Conservation (phyloP, 495 filamentous ascomycete genomes). For the Clohesyomyces aquaticus region DNA sequence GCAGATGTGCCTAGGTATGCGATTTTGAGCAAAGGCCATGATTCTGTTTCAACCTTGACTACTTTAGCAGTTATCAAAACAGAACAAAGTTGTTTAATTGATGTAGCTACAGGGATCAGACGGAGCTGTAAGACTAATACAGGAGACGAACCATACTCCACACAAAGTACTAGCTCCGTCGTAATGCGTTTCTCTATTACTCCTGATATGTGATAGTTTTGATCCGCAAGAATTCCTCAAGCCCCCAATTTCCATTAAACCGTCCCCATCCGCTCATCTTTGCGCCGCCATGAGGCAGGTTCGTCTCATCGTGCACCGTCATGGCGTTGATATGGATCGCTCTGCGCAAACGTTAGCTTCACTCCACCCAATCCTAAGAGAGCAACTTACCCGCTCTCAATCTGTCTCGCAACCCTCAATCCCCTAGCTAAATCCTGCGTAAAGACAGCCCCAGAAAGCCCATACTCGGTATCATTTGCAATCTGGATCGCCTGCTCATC, state of each 20-base stretch:
- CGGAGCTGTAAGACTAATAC: too few species aligned
- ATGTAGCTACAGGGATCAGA: too few species aligned
- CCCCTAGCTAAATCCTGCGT: slow-evolving; percentile 47
- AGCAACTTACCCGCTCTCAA: slow-evolving; percentile 47
- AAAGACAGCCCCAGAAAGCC: slow-evolving; percentile 49
- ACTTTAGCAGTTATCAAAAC: too few species aligned
- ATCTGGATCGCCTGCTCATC: slow-evolving; percentile 47
- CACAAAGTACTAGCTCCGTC: too few species aligned
- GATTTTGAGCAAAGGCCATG: too few species aligned
- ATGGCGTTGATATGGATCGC: slow-evolving; percentile 84
- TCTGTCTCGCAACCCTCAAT: slow-evolving; percentile 46
- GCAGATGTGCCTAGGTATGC: too few species aligned
- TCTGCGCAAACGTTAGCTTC: slow-evolving; percentile 24
- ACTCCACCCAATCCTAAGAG: not conserved
- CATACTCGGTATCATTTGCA: slow-evolving; percentile 52
- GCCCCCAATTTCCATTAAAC: slow-evolving; percentile 59
- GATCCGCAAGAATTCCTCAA: slow-evolving; percentile 77
- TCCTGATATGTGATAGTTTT: slow-evolving; percentile 78
- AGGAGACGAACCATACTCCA: too few species aligned
- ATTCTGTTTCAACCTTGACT: too few species aligned
- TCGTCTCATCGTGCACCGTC: slow-evolving; percentile 81
- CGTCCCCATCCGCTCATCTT: slow-evolving; percentile 86
- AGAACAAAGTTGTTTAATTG: too few species aligned
- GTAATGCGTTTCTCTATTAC: too few species aligned
- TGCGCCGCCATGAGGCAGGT: slow-evolving; percentile 79